phyloP scores from a whole-genome alignment of 805 yeast species.

The Nakazawaea populi region DNA sequence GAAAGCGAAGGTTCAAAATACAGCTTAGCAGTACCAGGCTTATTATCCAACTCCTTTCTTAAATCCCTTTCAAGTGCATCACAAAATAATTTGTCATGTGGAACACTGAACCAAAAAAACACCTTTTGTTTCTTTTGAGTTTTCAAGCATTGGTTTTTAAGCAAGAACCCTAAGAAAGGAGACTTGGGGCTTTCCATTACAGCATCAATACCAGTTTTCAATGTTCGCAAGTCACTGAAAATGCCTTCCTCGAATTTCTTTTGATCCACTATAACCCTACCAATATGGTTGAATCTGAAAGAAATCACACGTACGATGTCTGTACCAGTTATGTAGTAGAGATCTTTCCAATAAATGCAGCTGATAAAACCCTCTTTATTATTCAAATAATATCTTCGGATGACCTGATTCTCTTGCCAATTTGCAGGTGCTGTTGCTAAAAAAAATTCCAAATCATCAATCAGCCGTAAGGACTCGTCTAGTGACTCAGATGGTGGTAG shows the following conservation, averaged over 20 bases:
- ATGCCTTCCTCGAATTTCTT: conserved; percentile 97
- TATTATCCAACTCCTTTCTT: conserved; percentile 60
- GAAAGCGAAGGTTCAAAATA: conserved; percentile 73
- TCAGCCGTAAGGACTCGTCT: conserved; percentile 52
- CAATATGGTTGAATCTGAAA: conserved; percentile 84
- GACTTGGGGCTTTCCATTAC: conserved; percentile 83
- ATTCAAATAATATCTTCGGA: conserved; percentile 77
- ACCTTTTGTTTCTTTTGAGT: conserved; percentile 97
- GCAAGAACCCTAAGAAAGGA: conserved; percentile 74
- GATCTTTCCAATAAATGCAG: conserved; percentile 87
- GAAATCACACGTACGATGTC: conserved; percentile 91
- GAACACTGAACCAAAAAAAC: conserved; percentile 94
- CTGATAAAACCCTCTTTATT: conserved; percentile 89
- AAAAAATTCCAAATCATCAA: conserved; percentile 79
- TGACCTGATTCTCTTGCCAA: conserved; percentile 86
- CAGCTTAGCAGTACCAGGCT: conserved; percentile 67
- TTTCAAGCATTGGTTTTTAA: conserved; percentile 79
- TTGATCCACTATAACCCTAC: conserved; percentile 75
- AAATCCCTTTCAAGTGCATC: conserved; percentile 93
- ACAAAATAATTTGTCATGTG: conserved; percentile 85
- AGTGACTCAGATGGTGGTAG: too few species aligned
- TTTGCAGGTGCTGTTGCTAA: conserved; percentile 91
- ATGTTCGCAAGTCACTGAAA: conserved; percentile 80
- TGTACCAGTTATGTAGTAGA: conserved; percentile 90
- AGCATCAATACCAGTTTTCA: conserved; percentile 85